phyloP scores from a whole-genome alignment of 139 green algal species.

The Edaphochlamys debaryana region DNA sequence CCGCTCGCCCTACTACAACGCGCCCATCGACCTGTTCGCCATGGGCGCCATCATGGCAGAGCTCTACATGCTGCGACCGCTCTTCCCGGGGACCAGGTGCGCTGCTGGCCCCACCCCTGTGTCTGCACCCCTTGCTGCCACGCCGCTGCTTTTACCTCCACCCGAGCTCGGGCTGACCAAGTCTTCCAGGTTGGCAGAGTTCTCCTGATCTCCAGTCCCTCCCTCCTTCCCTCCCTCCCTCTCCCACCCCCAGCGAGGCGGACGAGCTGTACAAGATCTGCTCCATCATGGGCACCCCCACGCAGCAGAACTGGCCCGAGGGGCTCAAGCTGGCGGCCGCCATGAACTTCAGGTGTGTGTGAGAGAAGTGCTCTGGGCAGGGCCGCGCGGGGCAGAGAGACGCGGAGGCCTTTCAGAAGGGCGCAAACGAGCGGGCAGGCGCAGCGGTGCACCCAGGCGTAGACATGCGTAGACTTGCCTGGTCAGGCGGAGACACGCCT shows the following conservation, averaged over 20 bases:
- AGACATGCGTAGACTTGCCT: too few relatives aligned
- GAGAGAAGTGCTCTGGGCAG: neutral
- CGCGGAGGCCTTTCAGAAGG: too few relatives aligned
- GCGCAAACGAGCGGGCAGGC: too few relatives aligned
- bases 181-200: too few relatives aligned
- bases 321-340: constrained; percentile 83
- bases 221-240: neutral
- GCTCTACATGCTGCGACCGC: constrained; percentile 91
- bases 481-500: too few relatives aligned
- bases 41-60: constrained; percentile 97
- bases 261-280: constrained; percentile 97
- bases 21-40: constrained; percentile 92
- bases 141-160: too few relatives aligned
- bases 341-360: constrained; percentile 86
- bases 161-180: too few relatives aligned
- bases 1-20: constrained; percentile 84
- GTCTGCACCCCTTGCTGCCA: neutral
- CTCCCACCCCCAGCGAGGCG: constrained; percentile 60
- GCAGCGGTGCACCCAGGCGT: too few relatives aligned
- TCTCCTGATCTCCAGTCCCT: neutral
- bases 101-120: too few relatives aligned
- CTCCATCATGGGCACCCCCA: constrained; percentile 89
- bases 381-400: neutral
- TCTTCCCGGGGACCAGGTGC: constrained; percentile 82
- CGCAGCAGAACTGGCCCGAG: constrained; percentile 82